Percentiles rank a stretch among this genome's conserved stretches.
Conservation (phyloP, 2,329 filamentous ascomycete genomes). For the Exophiala sideris region DNA sequence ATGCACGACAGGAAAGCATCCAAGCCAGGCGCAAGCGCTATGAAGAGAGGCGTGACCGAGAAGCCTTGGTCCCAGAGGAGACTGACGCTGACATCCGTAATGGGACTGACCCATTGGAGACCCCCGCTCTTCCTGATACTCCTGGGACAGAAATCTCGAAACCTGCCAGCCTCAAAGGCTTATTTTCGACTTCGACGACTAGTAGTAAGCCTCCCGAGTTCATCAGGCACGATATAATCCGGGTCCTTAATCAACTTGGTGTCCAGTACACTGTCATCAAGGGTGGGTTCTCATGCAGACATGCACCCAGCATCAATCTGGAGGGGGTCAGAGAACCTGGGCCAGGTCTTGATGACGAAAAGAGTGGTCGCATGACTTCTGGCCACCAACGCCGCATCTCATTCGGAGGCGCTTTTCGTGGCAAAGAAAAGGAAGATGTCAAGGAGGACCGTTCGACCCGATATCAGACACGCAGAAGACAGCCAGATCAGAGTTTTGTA, state of each 20-base stretch:
- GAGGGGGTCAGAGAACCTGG: constrained; percentile 63
- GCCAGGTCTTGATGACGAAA: constrained; percentile 38
- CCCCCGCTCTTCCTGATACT: constrained; percentile 41
- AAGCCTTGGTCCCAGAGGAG: constrained; percentile 83
- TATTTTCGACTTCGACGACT: constrained; percentile 96
- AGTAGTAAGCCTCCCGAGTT: constrained; percentile 83
- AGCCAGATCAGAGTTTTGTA: constrained; percentile 66
- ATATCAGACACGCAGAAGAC: constrained; percentile 46
- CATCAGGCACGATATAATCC: constrained; percentile 85
- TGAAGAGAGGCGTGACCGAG: constrained; percentile 57
- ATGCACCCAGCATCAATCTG: constrained; percentile 84
- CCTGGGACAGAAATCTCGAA: constrained; percentile 73
- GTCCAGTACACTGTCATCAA: constrained; percentile 92
- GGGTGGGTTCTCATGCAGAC: constrained; percentile 86
- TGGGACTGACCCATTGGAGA: constrained; percentile 51
- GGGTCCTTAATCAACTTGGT: constrained; percentile 79
- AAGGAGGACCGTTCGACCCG: constrained; percentile 51
- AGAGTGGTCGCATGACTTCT: constrained; percentile 45
- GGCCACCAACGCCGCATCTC: constrained; percentile 76
- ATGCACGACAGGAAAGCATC: constrained; percentile 86
- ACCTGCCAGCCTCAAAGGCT: constrained; percentile 89
- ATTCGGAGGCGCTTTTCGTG: constrained; percentile 65
- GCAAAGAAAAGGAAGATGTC: constrained; percentile 68
- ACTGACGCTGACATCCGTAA: constrained; percentile 73
- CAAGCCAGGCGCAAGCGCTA: constrained; percentile 75